A percentile compares a stretch with the other conserved stretches of the same genome.
These are phyloP conservation scores for Cystobasidium slooffiae DNA, from an alignment of 1,284 basidiomycete species.

Conservation along the genomic window DNA sequence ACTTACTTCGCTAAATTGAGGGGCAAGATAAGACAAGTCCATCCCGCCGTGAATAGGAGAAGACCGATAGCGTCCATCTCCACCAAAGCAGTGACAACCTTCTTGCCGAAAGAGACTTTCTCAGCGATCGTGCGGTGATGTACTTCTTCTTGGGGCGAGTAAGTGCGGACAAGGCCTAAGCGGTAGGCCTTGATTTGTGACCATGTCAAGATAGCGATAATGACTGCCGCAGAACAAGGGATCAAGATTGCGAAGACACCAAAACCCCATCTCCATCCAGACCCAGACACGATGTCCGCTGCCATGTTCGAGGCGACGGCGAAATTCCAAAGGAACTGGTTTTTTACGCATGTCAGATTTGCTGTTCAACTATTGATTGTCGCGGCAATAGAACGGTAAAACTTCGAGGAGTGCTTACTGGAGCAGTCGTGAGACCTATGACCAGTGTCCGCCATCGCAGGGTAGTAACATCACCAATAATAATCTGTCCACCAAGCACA, in stretches of 20 bases:
- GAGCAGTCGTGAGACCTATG: slow-evolving; percentile 67
- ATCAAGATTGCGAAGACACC: slow-evolving; percentile 58
- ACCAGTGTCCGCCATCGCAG: slow-evolving; percentile 77
- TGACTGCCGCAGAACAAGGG: slow-evolving; percentile 59
- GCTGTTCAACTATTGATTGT: no score
- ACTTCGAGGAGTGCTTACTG: no score
- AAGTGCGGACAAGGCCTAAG: slow-evolving; percentile 59
- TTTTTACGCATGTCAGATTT: no score
- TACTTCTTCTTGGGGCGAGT: slow-evolving; percentile 46
- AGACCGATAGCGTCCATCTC: slow-evolving; percentile 71
- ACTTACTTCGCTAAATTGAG: no score
- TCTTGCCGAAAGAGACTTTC: slow-evolving; percentile 25
- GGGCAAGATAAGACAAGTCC: slow-evolving; percentile 45
- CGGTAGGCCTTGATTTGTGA: slow-evolving; percentile 68
- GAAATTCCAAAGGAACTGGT: no score
- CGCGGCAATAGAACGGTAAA: no score
- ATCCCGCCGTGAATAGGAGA: slow-evolving; percentile 66
- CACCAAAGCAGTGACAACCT: slow-evolving; percentile 52
- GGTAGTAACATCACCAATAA: slow-evolving; percentile 75
- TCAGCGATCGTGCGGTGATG: slow-evolving; percentile 23
- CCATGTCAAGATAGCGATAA: slow-evolving; percentile 64
- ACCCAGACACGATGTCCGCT: no score
- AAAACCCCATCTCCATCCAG: neutral
- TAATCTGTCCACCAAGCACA: slow-evolving; percentile 49
- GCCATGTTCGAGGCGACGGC: slow-evolving; percentile 47